phyloP scores from a whole-genome alignment of 768 basidiomycete species.

The Termitomyces sp. region DNA sequence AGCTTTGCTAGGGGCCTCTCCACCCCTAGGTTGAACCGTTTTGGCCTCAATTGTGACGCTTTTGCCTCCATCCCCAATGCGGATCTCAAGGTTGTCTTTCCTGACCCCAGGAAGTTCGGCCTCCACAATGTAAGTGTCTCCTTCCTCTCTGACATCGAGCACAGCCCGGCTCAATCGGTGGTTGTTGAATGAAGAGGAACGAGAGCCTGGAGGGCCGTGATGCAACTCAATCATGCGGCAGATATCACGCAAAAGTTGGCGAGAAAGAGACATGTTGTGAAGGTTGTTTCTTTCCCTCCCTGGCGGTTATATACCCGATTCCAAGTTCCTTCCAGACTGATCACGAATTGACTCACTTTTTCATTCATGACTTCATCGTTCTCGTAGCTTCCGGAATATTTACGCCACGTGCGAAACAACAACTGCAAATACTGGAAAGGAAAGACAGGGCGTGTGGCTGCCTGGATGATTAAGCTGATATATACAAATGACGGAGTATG shows the following conservation, averaged over 20 bases:
- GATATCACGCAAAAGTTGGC: constrained; percentile 61
- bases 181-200: constrained; percentile 38
- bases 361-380: background rate
- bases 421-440: background rate
- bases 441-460: background rate
- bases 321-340: constrained; percentile 7
- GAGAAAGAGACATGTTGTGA: constrained; percentile 56
- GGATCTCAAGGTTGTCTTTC: constrained; percentile 70
- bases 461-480: constrained; percentile 3
- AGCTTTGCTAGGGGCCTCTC: constrained; percentile 2
- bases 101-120: constrained; percentile 77
- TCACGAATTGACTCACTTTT: background rate
- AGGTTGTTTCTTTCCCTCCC: background rate
- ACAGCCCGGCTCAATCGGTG: constrained; percentile 44
- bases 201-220: constrained; percentile 11
- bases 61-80: constrained; percentile 63
- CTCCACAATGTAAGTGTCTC: constrained; percentile 60
- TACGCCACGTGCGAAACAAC: constrained; percentile 4
- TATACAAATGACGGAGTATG: constrained; percentile 10
- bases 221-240: constrained; percentile 70
- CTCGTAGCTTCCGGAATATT: background rate
- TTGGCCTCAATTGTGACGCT: constrained; percentile 73
- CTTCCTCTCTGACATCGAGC: constrained; percentile 65
- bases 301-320: constrained; percentile 5
- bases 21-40: constrained; percentile 25